phyloP scores from a whole-genome alignment of 495 filamentous ascomycete genomes.

The Tuber umbilicatum region DNA sequence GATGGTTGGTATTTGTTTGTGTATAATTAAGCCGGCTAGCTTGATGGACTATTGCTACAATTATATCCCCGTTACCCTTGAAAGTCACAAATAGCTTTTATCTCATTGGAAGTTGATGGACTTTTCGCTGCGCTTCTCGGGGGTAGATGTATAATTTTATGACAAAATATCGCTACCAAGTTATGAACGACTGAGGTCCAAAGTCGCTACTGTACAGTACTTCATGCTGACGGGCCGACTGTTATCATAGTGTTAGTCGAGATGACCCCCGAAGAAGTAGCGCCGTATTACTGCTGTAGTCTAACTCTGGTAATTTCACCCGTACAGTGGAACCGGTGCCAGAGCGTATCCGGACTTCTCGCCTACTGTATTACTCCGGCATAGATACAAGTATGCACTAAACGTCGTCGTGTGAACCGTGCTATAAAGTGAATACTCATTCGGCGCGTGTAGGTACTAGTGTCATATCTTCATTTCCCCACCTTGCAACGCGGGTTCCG shows the following conservation, averaged over 20 bases:
- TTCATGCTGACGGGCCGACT: too few species aligned
- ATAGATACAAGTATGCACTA: too few species aligned
- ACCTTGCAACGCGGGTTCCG: too few species aligned
- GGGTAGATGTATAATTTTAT: not conserved
- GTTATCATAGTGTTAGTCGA: not conserved
- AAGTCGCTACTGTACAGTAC: not conserved
- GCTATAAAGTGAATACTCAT: too few species aligned
- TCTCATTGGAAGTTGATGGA: not conserved
- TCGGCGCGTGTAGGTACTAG: too few species aligned
- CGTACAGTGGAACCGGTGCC: not conserved
- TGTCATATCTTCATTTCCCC: too few species aligned
- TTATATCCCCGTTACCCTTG: not conserved
- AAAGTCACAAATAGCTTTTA: not conserved
- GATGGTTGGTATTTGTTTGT: constrained; percentile 1
- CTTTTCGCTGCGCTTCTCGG: not conserved
- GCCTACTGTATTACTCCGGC: too few species aligned
- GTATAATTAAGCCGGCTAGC: not conserved
- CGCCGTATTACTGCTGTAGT: not conserved
- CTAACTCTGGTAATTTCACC: not conserved
- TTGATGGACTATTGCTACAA: not conserved
- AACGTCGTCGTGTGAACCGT: too few species aligned
- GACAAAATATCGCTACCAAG: not conserved
- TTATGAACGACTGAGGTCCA: not conserved
- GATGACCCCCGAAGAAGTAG: not conserved
- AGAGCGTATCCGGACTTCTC: not conserved